Evolutionary conservation across 192 early-diverging fungal species (phyloP), one percentile per base, ranked within the genome.

Genomic region (Entomortierella beljakovae): DNA sequence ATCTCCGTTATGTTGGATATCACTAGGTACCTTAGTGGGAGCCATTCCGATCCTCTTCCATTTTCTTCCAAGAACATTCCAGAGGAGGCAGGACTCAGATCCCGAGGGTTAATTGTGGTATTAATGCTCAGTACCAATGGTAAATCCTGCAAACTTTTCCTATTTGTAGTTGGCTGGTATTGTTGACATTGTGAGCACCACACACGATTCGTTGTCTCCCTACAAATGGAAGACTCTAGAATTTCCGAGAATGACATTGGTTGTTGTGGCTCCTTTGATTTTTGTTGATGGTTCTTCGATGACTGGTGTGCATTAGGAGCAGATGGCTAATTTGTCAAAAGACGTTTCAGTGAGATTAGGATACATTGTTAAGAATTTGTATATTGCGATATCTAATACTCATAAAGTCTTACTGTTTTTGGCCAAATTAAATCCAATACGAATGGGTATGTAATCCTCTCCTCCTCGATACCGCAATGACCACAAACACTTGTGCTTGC

Each of bases 131-230:
- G 57, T 1, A 95, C 85, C 22, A 87, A 83, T 0, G 97, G 97
- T 11, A 90, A 75, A 8, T 82, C 77, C 46, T 86, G 87, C 20
- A 95, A 81, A 18, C 84, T 77, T 64, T 93, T 94, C 34, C 85
- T 88, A 31, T 94, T 93, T 0, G 88, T 85, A 18, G 89, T 91
- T 7, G 93, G 88, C 61, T 94, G 93, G 72, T 97, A 98, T 73
- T 90, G 86, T 37, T 90, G 89, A 80, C 97, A 99, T 25, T 80
- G 70, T 6, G 88, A 65, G 64, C 97, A 99, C 93, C 94, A 97
- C 20, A 95, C 96, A 55, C 90, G 93, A 13, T 92, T 95, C 52
- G 85, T 82, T 1, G 89, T 84, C 51, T 94, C 91, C 16, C 92
- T 75, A 26, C 87, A 85, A 32, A 96, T 76, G 42, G 89, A 90